phyloP scores from a whole-genome alignment of 306 rosid species.

The Dalbergia cochinchinensis region DNA sequence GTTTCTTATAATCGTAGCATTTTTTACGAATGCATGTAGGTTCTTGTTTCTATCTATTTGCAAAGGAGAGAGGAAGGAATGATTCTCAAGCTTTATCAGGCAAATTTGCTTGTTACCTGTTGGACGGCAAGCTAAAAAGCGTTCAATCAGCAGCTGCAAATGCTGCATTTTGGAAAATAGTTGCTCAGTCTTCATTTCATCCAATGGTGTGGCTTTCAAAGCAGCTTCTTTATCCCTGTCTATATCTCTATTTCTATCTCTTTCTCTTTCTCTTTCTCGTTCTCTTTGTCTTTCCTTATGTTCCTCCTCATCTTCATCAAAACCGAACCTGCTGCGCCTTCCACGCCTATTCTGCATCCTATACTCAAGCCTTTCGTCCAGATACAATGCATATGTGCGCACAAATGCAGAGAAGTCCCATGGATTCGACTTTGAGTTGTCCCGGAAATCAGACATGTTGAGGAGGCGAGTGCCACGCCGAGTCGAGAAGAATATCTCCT shows the following conservation, averaged over 20 bases:
- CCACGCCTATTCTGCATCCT: slow-evolving; percentile 81
- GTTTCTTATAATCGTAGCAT: too few species aligned
- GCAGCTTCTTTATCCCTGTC: not conserved
- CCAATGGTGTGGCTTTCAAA: slow-evolving; percentile 55
- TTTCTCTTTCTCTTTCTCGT: not conserved
- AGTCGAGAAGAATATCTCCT: slow-evolving; percentile 87
- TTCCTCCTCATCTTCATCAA: slow-evolving; percentile 62
- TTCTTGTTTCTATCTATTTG: slow-evolving; percentile 3
- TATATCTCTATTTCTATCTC: slow-evolving; percentile 26
- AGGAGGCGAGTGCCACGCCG: slow-evolving; percentile 83
- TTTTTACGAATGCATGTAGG: not conserved
- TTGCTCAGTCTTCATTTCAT: slow-evolving; percentile 62
- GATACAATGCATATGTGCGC: slow-evolving; percentile 78
- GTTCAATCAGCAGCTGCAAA: slow-evolving; percentile 81
- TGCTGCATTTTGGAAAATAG: slow-evolving; percentile 80
- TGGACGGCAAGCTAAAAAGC: slow-evolving; percentile 89
- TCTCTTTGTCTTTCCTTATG: not conserved
- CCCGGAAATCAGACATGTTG: slow-evolving; percentile 83
- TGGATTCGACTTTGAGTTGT: slow-evolving; percentile 12
- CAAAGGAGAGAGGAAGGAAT: too few species aligned
- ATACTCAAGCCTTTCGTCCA: slow-evolving; percentile 84
- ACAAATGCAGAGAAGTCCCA: slow-evolving; percentile 85
- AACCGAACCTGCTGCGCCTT: slow-evolving; percentile 58
- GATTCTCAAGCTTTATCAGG: too few species aligned
- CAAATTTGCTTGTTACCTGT: slow-evolving; percentile 61